Percentiles rank a stretch among this genome's conserved stretches.
Evolutionary conservation across 179 eudicot genomes (phyloP).

Genomic region (Corrigiola litoralis): DNA sequence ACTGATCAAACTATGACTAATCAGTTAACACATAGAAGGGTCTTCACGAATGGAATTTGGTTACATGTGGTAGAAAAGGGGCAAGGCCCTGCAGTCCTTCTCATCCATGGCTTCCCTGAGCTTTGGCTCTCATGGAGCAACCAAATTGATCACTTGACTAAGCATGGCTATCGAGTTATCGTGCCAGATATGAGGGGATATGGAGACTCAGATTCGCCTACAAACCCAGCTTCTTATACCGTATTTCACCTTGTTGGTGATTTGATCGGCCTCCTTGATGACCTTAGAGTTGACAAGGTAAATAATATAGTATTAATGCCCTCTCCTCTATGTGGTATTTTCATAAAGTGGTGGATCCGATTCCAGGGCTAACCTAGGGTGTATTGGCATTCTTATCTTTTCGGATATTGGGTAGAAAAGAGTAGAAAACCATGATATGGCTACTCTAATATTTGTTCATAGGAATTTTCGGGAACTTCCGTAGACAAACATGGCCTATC

Average conservation of each 20-base stretch:
- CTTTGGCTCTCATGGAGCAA: conserved; percentile 36
- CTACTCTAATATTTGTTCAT: too few species aligned
- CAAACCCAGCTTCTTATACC: conserved; percentile 22
- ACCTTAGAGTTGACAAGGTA: conserved; percentile 22
- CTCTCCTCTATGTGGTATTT: too few species aligned
- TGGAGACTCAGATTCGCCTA: conserved; percentile 36
- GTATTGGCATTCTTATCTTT: too few species aligned
- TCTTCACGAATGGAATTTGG: conserved; percentile 25
- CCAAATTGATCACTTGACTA: conserved; percentile 25
- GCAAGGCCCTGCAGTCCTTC: conserved; percentile 32
- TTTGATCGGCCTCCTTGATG: conserved; percentile 35
- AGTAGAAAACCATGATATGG: too few species aligned
- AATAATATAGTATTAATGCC: too few species aligned
- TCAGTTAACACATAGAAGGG: conserved; percentile 18
- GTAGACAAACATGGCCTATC: too few species aligned
- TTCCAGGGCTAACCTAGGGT: too few species aligned
- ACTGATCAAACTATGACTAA: neutral
- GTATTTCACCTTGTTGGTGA: conserved; percentile 34
- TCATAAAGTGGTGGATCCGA: too few species aligned
- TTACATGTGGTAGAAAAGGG: conserved; percentile 40
- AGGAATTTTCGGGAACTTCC: too few species aligned
- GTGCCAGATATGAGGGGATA: conserved; percentile 41
- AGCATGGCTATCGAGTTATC: conserved; percentile 30
- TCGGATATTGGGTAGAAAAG: too few species aligned
- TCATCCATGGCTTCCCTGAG: conserved; percentile 40